phyloP scores from a whole-genome alignment of 805 yeast genomes.

The Tetrapisispora fleetii region DNA sequence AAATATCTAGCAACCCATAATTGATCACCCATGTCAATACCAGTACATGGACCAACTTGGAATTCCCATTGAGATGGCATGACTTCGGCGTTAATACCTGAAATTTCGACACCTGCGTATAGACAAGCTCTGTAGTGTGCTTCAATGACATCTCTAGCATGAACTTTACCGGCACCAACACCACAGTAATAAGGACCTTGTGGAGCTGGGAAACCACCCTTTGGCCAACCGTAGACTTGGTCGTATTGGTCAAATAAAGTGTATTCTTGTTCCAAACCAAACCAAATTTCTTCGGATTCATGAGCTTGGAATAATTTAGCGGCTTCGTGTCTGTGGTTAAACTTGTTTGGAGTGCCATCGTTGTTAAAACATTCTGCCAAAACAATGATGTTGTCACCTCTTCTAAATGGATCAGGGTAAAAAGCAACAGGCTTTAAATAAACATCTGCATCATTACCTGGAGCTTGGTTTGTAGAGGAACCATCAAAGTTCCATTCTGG shows the following conservation, averaged over 20 bases:
- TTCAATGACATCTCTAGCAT: slow-evolving; percentile 95
- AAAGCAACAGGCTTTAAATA: slow-evolving; percentile 91
- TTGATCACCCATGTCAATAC: slow-evolving; percentile 95
- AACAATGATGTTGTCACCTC: slow-evolving; percentile 93
- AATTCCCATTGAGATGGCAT: slow-evolving; percentile 99
- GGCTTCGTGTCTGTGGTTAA: slow-evolving; percentile 96
- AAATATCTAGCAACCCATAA: slow-evolving; percentile 94
- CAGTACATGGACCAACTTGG: slow-evolving; percentile 98
- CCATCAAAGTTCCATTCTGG: slow-evolving; percentile 99
- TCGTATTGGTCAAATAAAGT: slow-evolving; percentile 88
- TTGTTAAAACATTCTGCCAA: slow-evolving; percentile 95
- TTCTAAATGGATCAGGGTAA: slow-evolving; percentile 96
- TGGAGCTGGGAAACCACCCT: slow-evolving; percentile 99
- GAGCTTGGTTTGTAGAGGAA: slow-evolving; percentile 97
- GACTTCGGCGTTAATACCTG: slow-evolving; percentile 98
- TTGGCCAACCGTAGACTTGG: slow-evolving; percentile 96
- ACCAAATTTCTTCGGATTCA: slow-evolving; percentile 78
- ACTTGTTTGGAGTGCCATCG: slow-evolving; percentile 98
- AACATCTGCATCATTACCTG: slow-evolving; percentile 93
- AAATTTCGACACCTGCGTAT: slow-evolving; percentile 79
- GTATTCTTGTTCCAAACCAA: slow-evolving; percentile 98
- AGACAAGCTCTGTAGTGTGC: slow-evolving; percentile 98
- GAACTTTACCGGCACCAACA: slow-evolving; percentile 97
- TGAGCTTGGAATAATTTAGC: slow-evolving; percentile 92
- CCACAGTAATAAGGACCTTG: slow-evolving; percentile 99